Evolutionary conservation across 2,329 filamentous ascomycete genomes (phyloP), one percentile per base, ranked within the genome.

Genomic region (Dactylellina sp.): DNA sequence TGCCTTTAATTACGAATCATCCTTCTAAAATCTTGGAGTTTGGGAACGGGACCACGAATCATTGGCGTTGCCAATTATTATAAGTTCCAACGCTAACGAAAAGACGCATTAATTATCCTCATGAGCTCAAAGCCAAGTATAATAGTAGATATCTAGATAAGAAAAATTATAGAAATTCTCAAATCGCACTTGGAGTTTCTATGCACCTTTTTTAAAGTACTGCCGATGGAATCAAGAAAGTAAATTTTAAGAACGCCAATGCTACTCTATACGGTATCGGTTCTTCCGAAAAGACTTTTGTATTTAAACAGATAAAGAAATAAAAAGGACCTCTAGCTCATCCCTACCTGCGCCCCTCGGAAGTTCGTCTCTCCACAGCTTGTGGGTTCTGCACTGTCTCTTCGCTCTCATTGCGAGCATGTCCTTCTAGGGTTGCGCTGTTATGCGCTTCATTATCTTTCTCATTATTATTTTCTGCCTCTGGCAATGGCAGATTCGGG

Each of bases 401-500:
- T n/a, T 72, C 59, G 25, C 52, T 53, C 12, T 37, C 42, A 47
- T 32, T 47, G 18, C 11, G 32, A 7, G 25, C 39, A 25, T 14
- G 44, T 2, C 37, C 68, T 12, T 47, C 63, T 14, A 50, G 5
- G 9, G 22, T 50, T 7, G 18, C 35, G 18, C 2, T 24, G 14
- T 46, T 32, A 12, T 22, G 25, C n/a, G 16, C 22, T 20, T 50
- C 61, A 14, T 50, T 49, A 7, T 16, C 32, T 46, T 53, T 39
- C 16, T 57, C 46, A 32, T 24, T 18, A 11, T 37, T 24, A 2
- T 52, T 37, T 1, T 20, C 12, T n/a, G n/a, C n/a, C n/a, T 7
- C 53, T 39, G 70, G 70, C 46, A 62, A 50, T 22, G 60, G 55
- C 47, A 75, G 63, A 22, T 75, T 57, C n/a, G 63, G 71, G 25